These are phyloP conservation scores for Penicillium sp. DNA, from an alignment of 2,329 filamentous ascomycete species.

Conservation along the genomic window DNA sequence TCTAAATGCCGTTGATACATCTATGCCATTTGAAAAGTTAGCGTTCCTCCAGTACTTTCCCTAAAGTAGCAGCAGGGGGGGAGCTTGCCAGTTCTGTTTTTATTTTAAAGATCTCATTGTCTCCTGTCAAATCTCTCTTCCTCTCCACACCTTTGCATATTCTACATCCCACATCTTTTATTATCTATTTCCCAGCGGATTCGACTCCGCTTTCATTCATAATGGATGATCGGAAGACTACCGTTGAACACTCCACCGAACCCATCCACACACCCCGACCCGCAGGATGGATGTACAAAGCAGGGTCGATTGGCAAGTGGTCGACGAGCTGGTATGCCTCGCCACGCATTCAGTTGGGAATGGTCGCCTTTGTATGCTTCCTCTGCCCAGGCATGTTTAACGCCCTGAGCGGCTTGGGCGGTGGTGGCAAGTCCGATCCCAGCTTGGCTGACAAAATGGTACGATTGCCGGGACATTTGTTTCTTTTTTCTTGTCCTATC, in stretches of 20 bases:
- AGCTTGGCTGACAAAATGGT: slow-evolving; percentile 55
- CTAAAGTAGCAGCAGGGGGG: not conserved
- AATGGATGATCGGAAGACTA: slow-evolving; percentile 5
- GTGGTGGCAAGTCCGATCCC: slow-evolving; percentile 55
- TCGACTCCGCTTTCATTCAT: not conserved
- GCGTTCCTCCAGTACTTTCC: not conserved
- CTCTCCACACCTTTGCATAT: not conserved
- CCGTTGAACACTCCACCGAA: not conserved
- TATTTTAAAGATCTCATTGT: not conserved
- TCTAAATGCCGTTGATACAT: not conserved
- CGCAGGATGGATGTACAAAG: slow-evolving; percentile 56
- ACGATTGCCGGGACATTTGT: slow-evolving; percentile 3
- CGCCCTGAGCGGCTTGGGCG: slow-evolving; percentile 59
- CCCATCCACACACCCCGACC: slow-evolving; percentile 10
- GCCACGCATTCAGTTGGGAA: slow-evolving; percentile 63
- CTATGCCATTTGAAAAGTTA: not conserved
- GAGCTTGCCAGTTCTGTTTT: not conserved
- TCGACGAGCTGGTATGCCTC: slow-evolving; percentile 66
- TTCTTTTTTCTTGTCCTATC: not conserved
- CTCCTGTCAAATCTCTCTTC: not conserved
- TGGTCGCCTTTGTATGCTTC: slow-evolving; percentile 68
- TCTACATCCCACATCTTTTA: not conserved
- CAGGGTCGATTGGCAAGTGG: slow-evolving; percentile 50
- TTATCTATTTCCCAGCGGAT: not conserved
- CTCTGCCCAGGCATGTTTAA: slow-evolving; percentile 69